A percentile compares a stretch with the other conserved stretches of the same genome.
phyloP scores from a whole-genome alignment of 768 basidiomycete species.

The Suillus sp. region DNA sequence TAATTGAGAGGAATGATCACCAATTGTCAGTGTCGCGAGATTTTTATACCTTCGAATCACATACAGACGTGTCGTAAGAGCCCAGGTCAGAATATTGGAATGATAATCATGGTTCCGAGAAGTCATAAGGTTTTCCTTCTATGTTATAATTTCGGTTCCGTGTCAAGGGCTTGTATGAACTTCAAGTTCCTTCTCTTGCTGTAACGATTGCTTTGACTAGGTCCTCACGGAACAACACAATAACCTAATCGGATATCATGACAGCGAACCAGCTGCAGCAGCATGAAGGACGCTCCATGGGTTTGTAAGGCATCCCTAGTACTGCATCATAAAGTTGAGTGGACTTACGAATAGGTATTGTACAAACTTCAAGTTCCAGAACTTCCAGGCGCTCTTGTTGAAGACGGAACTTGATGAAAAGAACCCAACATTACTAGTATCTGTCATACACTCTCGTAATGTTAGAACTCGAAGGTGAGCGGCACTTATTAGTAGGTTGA shows the following conservation, averaged over 20 bases:
- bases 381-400: background rate
- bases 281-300: background rate
- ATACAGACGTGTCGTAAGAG: background rate
- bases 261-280: background rate
- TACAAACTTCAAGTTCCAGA: background rate
- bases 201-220: background rate
- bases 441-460: background rate
- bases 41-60: constrained; percentile 1
- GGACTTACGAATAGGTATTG: background rate
- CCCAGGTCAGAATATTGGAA: background rate
- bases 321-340: background rate
- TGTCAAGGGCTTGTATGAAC: background rate
- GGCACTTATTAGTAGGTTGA: too few relatives aligned
- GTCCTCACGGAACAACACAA: background rate
- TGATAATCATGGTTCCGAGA: background rate
- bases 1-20: background rate
- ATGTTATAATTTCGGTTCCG: background rate
- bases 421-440: background rate
- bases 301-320: background rate
- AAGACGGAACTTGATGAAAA: background rate
- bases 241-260: background rate
- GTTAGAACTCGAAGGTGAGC: background rate
- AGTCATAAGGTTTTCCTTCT: background rate
- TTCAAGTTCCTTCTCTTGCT: background rate
- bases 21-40: background rate